phyloP scores from a whole-genome alignment of 2,329 filamentous ascomycete genomes.

The Penicillium frequentans region DNA sequence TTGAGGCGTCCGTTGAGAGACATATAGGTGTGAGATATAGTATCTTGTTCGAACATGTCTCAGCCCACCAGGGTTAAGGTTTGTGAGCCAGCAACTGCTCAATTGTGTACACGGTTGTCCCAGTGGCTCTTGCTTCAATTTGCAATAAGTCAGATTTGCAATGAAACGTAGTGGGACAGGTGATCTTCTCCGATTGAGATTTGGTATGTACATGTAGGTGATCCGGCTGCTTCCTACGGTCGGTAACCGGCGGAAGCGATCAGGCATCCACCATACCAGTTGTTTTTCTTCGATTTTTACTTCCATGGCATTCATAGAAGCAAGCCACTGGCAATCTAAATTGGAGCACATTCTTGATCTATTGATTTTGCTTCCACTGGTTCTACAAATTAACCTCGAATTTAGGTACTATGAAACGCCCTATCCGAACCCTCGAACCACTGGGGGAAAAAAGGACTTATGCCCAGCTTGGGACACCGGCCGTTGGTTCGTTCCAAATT shows the following conservation, averaged over 20 bases:
- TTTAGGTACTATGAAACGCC: not conserved
- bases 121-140: not conserved
- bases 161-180: conserved; percentile 3
- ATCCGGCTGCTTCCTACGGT: not conserved
- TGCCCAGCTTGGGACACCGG: not conserved
- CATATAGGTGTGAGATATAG: conserved; percentile 3
- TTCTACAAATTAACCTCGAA: not conserved
- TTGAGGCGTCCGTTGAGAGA: not conserved
- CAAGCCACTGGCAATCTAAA: not conserved
- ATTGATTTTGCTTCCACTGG: not conserved
- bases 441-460: not conserved
- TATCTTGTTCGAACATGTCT: conserved; percentile 2
- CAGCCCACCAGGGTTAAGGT: conserved; percentile 1
- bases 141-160: conserved; percentile 13
- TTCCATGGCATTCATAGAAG: not conserved
- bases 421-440: not conserved
- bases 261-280: not conserved
- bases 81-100: not conserved
- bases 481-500: not conserved
- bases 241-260: conserved; percentile 2
- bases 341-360: not conserved
- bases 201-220: not conserved
- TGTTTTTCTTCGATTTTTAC: not conserved
- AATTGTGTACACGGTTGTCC: not conserved
- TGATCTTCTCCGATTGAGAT: not conserved